Base-by-base conservation (phyloP, 2,329 filamentous ascomycete genomes). In the Colletotrichum paranaense region DNA sequence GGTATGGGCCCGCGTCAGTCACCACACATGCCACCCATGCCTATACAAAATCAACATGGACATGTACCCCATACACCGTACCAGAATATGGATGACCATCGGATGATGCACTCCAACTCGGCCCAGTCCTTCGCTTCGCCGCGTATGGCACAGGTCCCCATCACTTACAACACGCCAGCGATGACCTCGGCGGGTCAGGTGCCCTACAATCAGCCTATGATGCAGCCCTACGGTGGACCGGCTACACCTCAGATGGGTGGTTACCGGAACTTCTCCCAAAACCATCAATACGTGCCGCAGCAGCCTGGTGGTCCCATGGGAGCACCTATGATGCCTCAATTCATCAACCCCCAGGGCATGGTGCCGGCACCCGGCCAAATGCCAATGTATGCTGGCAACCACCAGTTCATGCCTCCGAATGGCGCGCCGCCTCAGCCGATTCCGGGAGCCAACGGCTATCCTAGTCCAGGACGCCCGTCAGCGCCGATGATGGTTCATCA, bases 401-500 rank as follows among this genome's bases (percentile, higher is more conserved):
- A 90, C 70, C 94, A 84, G 84, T 94, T 86, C 88, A 95, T 90
- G 87, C 92, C 82, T 38, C 86, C 88, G 24, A 85, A 83, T 30
- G 84, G 85, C 53, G 88, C 86, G 2, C 87, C 88, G 22, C 89
- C 88, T 32, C 90, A 91, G 76, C 82, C 85, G 9, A 88, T 91
- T 67, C 90, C 92, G 24, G 93, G 90, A 56, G 88, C 90, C 8
- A 93, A 92, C 77, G 94, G 95, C 19, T 98, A 94, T 79, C 94
- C 95, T n/a, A 98, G 96, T 80, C 96, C 96, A 1, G 92, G 94
- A 69, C 91, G 95, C 60, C 92, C 92, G 32, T 81, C 86, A 24
- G 94, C 97, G 14, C 92, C 94, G 2, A 95, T 97, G 92, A 98
- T 98, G 96, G 94, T 92, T 78, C 95, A 95, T 76, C 95, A 98